Evolutionary conservation across 495 filamentous ascomycete genomes (phyloP), one percentile per base, ranked within the genome.

Genomic region (Trichoderma parareesei): DNA sequence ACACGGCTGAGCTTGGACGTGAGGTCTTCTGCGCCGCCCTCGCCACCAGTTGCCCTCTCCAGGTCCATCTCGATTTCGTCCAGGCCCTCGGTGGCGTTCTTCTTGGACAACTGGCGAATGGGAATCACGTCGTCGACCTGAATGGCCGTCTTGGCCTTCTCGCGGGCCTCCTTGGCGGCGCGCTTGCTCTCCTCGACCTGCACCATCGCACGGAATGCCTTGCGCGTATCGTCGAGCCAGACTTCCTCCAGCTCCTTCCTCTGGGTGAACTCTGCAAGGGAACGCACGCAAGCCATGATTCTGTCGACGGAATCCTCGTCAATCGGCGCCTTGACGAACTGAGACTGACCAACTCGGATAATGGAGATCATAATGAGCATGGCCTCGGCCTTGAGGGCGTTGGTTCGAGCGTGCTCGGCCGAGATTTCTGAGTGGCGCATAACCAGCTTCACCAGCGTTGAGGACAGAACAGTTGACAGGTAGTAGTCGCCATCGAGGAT

Each of bases 341-440:
- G 90, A 8, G 92, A 97, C 76, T 99, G 95, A 13, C 95, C 95
- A 65, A 96, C 95, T 66, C 95, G 91, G 67, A 97, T 90, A 70
- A 99, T 94, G 20, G 93, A 97, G 68, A 98, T 97, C 92, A 98
- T 97, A 73, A 98, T 98, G 53, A 98, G 82, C 95, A 98, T 99
- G 38, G 95, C 95, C 77, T 99, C 95, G 4, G 94, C 94, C 35
- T 91, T 88, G 4, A 99, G 84, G 42, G 93, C 93, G 71, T 98
- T 98, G 14, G 93, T 98, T 20, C 95, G 89, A 40, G 90, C 89
- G 37, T 78, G 76, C 69, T 98, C 94, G 33, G 90, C 81, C 18
- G 93, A 96, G 66, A 97, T 92, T 75, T 98, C 93, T 4, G 92
- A 89, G 73, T 99, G 93, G 46, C 95, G 90, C 92, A 99, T 98